Evolutionary conservation across 768 basidiomycete genomes (phyloP), one percentile per base, ranked within the genome.

Genomic region (Agaricus subrufescens): DNA sequence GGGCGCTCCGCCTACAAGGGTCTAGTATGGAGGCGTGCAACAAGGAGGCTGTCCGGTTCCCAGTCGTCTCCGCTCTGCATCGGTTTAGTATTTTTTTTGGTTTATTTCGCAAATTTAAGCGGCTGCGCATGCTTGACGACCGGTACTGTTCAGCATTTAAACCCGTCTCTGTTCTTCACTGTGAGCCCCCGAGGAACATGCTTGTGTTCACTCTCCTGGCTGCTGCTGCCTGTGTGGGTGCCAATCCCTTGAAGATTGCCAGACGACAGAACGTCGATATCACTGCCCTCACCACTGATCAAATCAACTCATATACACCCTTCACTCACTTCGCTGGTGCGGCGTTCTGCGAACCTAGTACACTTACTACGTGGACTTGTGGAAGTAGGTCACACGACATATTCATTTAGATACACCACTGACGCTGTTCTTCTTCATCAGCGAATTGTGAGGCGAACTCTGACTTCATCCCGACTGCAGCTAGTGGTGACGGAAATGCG

Each of bases 321-420:
- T 83, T 75, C 67, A 73, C 81, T 0, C 67, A 66, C 54, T 82
- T 76, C 58, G 79, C 83, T 1, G 72, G 73, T 34, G 65, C 81
- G 4, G 81, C 70, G 1, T 81, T 80, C 58, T 85, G 83, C 52
- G 45, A 63, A 4, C 67, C 80, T n/a, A 52, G 70, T 1, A 60
- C 66, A 25, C 81, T 78, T 19, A 61, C 72, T 38, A 69, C 73
- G 19, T 84, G 83, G 83, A 62, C 74, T 29, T 84, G 82, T 60
- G 85, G 84, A 67, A 81, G 83, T 66, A 50, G 59, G 60, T 27
- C 29, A 57, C 50, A 38, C 15, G n/a, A 4, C 23, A 9, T 42
- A 26, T 37, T 31, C 10, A 12, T 27, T 8, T 3, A 19, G 0
- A 19, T 27, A 4, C 43, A 12, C 12, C 10, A 37, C 19, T 34